Evolutionary conservation across 2,329 filamentous ascomycete genomes (phyloP), one percentile per base, ranked within the genome.

Genomic region (Aspergillus eucalypticola): DNA sequence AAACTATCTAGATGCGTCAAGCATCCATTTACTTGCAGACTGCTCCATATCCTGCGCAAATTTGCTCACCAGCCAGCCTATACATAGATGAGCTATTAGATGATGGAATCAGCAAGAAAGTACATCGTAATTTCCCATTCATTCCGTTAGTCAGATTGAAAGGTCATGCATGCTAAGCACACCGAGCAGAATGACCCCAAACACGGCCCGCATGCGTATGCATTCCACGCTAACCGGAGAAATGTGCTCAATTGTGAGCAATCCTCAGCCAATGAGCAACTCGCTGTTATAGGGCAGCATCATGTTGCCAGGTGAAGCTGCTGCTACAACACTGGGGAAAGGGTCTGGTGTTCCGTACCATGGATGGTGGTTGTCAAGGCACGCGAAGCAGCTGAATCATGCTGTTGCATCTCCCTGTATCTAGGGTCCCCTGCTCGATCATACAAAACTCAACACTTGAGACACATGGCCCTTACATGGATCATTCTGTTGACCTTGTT

Each of bases 181-280:
- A 11, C 7, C 13, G 41, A 44, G 19, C 41, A 23, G 41, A 23
- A 23, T 21, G 13, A 29, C 15, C 13, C 10, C 23, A 11, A 17
- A 8, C 21, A 17, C 44, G 21, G 23, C 44, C 44, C 44, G 51
- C 35, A 42, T 41, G 51, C 51, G 51, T 39, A 32, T 32, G 25
- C 51, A 51, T 46, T 17, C 38, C 25, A 46, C 58, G 55, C 54
- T 54, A 41, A 21, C 27, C 46, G 29, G 15, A 32, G 50, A 66
- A 72, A 71, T 62, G 13, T 66, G 69, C 69, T 70, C 69, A 71
- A 70, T 69, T 69, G 52, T 52, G 61, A 67, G 67, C 70, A 70
- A 32, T 54, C 39, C 21, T n/a, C 27, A 21, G 50, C 54, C 58
- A 66, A 69, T 69, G 54, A 64, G 53, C 35, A 23, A 8, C 8